Percentiles rank a stretch among this genome's conserved stretches.
Conservation (phyloP, 2,329 filamentous ascomycete genomes). For the Pyrenochaeta sp. region DNA sequence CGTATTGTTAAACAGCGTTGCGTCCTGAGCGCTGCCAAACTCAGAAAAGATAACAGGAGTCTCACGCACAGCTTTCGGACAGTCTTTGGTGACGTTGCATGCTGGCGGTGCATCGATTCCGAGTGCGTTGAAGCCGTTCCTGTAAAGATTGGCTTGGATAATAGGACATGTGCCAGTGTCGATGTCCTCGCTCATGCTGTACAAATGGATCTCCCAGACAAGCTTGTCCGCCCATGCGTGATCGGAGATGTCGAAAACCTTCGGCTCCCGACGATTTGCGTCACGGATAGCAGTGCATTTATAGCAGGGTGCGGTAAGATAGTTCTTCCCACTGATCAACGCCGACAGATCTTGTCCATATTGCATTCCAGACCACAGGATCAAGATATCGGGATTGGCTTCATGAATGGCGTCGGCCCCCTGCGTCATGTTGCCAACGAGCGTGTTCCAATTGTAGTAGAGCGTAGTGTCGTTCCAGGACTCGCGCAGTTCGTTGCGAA, state of each 20-base stretch:
- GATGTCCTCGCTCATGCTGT: constrained; percentile 53
- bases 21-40: constrained; percentile 50
- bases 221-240: constrained; percentile 63
- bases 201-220: constrained; percentile 69
- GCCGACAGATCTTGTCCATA: constrained; percentile 62
- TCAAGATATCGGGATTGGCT: constrained; percentile 61
- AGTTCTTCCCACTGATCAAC: constrained; percentile 48
- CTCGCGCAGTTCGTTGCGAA: constrained; percentile 65
- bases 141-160: constrained; percentile 60
- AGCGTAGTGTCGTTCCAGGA: constrained; percentile 38
- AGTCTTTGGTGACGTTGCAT: constrained; percentile 48
- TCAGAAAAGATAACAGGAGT: constrained; percentile 51
- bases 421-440: constrained; percentile 54
- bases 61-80: constrained; percentile 43
- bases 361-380: constrained; percentile 64
- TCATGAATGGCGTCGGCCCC: constrained; percentile 61
- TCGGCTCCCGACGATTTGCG: constrained; percentile 53
- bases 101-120: constrained; percentile 46
- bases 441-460: constrained; percentile 43
- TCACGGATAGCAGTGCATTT: constrained; percentile 54
- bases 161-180: constrained; percentile 58
- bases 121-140: constrained; percentile 60
- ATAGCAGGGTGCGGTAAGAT: constrained; percentile 51
- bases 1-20: constrained; percentile 54
- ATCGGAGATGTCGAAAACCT: constrained; percentile 56